Base-by-base conservation (phyloP, 192 early-diverging fungal species). In the Chytriomyces sp. region DNA sequence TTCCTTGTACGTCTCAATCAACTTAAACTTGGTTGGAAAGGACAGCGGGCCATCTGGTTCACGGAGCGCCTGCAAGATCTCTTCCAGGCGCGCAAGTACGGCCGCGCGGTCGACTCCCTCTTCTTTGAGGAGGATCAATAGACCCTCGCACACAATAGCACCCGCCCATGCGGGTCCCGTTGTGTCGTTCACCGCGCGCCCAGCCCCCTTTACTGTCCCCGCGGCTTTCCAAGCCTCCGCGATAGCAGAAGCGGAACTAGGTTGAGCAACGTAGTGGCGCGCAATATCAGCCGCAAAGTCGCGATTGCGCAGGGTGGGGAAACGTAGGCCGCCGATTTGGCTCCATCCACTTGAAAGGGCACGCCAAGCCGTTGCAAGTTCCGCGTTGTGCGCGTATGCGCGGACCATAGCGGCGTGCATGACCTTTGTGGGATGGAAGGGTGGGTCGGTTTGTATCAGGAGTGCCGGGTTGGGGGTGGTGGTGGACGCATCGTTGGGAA, bases 331-430 rank as follows among this genome's bases (percentile, higher is more conserved):
- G 0, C 49, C 64, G 30, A 52, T 28, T 7, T 17, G 40, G 14
- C 14, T 37, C 40, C 41, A 41, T 3, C 40, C 64, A 8, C n/a
- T 31, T 7, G 41, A 38, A 19, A 65, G 32, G 8, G 38, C 19
- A 22, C 64, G 39, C n/a, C 19, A 65, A 7, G 64, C 64, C 3
- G 8, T 22, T 25, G 52, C 22, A 52, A 65, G 17, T 65, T 65
- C 64, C 8, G 40, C 64, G 3, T 65, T 65, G 4, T 52, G 8
- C 5, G 64, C 64, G 49, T 65, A 30, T 25, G 64, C 39, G 8
- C 10, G 10, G n/a, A 65, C 30, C 19, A 65, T 2, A 8, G 64
- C 64, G 8, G 64, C 64, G 12, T 65, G 41, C 64, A 65, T 65
- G 49, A 12, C 19, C 17, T 33, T 19, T 41, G 64, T 31, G n/a